Percentiles rank a stretch among this genome's conserved stretches.
phyloP scores from a whole-genome alignment of 1,284 basidiomycete genomes.

The Meripilus lineatus region DNA sequence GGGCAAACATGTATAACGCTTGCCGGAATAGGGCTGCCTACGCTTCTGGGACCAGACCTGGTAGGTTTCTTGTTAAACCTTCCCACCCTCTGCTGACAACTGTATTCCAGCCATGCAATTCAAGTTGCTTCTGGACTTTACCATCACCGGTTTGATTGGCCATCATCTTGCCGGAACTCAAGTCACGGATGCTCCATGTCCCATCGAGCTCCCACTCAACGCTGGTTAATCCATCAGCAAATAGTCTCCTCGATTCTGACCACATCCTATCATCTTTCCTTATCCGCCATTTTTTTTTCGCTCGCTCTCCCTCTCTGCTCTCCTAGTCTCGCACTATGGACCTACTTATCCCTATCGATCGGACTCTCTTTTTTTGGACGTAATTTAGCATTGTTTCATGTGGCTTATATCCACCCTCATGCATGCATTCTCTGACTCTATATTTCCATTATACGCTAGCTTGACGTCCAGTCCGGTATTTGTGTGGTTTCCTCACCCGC shows the following conservation, averaged over 20 bases:
- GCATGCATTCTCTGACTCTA: neutral
- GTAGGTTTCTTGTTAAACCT: constrained; percentile 36
- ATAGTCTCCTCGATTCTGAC: too few relatives aligned
- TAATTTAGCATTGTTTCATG: neutral
- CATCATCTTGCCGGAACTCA: constrained; percentile 49
- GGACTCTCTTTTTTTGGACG: neutral
- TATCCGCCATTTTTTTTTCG: neutral
- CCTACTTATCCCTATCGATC: neutral
- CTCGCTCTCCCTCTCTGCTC: neutral
- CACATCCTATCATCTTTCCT: neutral
- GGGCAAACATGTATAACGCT: constrained; percentile 75
- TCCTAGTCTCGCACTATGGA: neutral
- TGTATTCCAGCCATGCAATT: constrained; percentile 57
- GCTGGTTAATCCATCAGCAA: constrained; percentile 38
- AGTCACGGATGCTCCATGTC: constrained; percentile 65
- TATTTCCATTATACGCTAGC: too few relatives aligned
- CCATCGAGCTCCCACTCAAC: constrained; percentile 63
- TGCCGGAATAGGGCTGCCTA: constrained; percentile 61
- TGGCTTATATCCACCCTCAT: neutral
- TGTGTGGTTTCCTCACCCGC: neutral
- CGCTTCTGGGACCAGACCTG: constrained; percentile 49
- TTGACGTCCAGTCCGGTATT: neutral
- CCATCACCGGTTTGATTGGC: constrained; percentile 64
- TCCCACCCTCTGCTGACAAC: neutral
- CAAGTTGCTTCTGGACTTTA: constrained; percentile 61